Evolutionary conservation across 768 basidiomycete species (phyloP).

Genomic region (Tricholomella constricta): DNA sequence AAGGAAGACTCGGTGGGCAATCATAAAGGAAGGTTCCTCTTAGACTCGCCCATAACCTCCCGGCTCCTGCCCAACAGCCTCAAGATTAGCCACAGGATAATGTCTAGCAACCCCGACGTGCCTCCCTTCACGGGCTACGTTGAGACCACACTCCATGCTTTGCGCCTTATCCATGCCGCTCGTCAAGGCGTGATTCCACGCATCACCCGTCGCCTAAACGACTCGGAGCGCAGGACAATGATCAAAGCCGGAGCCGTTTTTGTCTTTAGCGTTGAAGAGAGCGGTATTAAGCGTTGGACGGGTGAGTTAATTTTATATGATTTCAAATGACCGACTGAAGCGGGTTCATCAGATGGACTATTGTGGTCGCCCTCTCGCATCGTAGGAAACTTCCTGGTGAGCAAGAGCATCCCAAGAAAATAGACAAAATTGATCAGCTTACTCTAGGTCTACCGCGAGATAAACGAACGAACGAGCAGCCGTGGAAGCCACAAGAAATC

Average conservation of each 20-base stretch:
- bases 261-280: conserved; percentile 87
- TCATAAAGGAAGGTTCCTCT: conserved; percentile 48
- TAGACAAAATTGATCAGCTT: not conserved
- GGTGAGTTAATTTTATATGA: conserved; percentile 37
- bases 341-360: conserved; percentile 47
- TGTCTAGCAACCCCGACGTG: conserved; percentile 56
- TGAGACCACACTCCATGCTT: conserved; percentile 78
- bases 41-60: conserved; percentile 42
- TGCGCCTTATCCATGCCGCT: conserved; percentile 82
- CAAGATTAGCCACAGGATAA: conserved; percentile 48
- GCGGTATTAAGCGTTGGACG: conserved; percentile 88
- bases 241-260: conserved; percentile 74
- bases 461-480: conserved; percentile 66
- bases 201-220: conserved; percentile 82
- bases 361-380: conserved; percentile 86
- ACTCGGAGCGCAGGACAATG: conserved; percentile 71
- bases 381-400: conserved; percentile 82
- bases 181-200: conserved; percentile 77
- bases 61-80: conserved; percentile 57
- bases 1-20: conserved; percentile 37
- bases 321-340: conserved; percentile 17
- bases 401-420: not conserved
- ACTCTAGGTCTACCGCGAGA: conserved; percentile 77
- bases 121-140: conserved; percentile 79
- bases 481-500: conserved; percentile 51